phyloP scores from a whole-genome alignment of 345 rosid species.

The Eucalyptus pauciflora region DNA sequence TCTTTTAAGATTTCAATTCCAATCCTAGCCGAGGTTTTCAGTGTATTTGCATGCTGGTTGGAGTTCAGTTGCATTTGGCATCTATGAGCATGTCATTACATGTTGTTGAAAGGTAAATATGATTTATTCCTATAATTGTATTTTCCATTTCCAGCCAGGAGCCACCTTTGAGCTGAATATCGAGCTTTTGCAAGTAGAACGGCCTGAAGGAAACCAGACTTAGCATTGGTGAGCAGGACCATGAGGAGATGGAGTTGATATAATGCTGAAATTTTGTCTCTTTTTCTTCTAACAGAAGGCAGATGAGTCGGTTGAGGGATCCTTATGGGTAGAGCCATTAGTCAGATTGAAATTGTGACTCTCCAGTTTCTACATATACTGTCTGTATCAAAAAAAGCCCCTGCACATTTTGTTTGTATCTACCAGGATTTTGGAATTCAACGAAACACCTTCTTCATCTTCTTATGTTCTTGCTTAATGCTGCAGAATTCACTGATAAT shows the following conservation, averaged over 20 bases:
- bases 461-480: too few species aligned
- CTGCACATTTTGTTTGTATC: too few species aligned
- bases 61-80: neutral
- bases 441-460: too few species aligned
- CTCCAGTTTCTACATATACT: neutral
- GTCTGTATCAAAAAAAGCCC: too few species aligned
- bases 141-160: slow-evolving; percentile 50
- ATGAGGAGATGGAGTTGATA: neutral
- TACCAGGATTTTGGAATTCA: too few species aligned
- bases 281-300: neutral
- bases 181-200: slow-evolving; percentile 64
- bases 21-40: neutral
- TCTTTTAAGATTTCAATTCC: neutral
- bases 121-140: neutral
- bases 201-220: slow-evolving; percentile 25
- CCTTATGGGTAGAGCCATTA: neutral
- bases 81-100: neutral
- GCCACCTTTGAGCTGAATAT: slow-evolving; percentile 66
- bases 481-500: too few species aligned
- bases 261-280: neutral
- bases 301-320: neutral
- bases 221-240: neutral
- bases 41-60: too few species aligned
- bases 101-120: neutral
- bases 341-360: neutral